Percentiles rank a stretch among this genome's conserved stretches.
Evolutionary conservation across 1,139 yeast genomes (phyloP).

Genomic region (Yamadazyma sp.): DNA sequence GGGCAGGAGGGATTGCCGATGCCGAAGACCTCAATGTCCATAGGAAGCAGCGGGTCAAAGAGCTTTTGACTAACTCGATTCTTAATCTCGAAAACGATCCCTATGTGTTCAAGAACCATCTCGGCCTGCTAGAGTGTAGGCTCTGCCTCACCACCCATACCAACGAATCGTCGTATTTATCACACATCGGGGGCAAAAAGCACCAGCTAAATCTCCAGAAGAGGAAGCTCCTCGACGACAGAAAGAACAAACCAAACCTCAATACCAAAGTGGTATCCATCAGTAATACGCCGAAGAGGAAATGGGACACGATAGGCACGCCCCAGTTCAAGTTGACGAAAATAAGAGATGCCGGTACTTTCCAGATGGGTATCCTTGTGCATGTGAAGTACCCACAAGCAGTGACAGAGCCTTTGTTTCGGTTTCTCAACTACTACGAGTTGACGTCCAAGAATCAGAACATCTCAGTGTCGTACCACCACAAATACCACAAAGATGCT

Average conservation of each 20-base stretch:
- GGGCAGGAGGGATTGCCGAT: slow-evolving; percentile 76
- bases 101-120: slow-evolving; percentile 69
- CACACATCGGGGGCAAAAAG: slow-evolving; percentile 78
- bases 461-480: slow-evolving; percentile 24
- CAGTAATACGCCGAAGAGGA: slow-evolving; percentile 42
- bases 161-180: slow-evolving; percentile 71
- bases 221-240: slow-evolving; percentile 49
- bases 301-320: slow-evolving; percentile 63
- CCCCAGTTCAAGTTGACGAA: slow-evolving; percentile 71
- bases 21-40: slow-evolving; percentile 65
- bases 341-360: slow-evolving; percentile 58
- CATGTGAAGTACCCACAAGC: slow-evolving; percentile 58
- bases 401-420: slow-evolving; percentile 55
- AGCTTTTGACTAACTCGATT: slow-evolving; percentile 59
- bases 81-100: slow-evolving; percentile 75
- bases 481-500: slow-evolving; percentile 22
- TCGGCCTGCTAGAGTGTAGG: slow-evolving; percentile 74
- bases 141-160: slow-evolving; percentile 75
- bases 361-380: slow-evolving; percentile 61
- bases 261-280: slow-evolving; percentile 24
- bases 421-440: slow-evolving; percentile 77
- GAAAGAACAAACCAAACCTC: slow-evolving; percentile 14
- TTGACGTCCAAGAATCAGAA: slow-evolving; percentile 48
- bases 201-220: slow-evolving; percentile 70
- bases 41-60: slow-evolving; percentile 61